A percentile compares a stretch with the other conserved stretches of the same genome.
Evolutionary conservation across 805 yeast genomes (phyloP).

Genomic region (Candida ponderosae): DNA sequence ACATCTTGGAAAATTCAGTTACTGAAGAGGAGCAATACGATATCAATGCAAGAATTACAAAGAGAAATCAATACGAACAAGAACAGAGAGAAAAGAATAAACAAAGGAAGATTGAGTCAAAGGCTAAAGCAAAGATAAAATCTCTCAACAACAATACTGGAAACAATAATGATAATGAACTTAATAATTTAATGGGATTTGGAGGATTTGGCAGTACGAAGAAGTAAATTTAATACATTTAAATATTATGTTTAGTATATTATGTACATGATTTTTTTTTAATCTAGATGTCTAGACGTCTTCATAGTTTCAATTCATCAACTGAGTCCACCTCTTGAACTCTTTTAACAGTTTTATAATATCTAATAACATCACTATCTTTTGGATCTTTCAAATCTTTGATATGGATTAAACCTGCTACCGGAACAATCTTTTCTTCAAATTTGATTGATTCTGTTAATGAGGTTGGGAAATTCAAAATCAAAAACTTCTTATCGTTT

Average conservation of each 20-base stretch:
- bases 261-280: too few species aligned
- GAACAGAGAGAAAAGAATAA: constrained; percentile 22
- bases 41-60: constrained; percentile 32
- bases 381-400: constrained; percentile 21
- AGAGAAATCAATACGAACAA: constrained; percentile 30
- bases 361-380: constrained; percentile 44
- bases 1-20: constrained; percentile 17
- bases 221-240: constrained; percentile 9
- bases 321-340: constrained; percentile 17
- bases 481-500: constrained; percentile 37
- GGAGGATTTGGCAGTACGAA: constrained; percentile 45
- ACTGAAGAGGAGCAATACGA: constrained; percentile 19
- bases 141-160: constrained; percentile 7
- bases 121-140: constrained; percentile 6
- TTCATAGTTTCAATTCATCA: constrained; percentile 1
- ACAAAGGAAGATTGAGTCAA: constrained; percentile 11
- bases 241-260: not conserved
- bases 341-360: constrained; percentile 62
- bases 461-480: constrained; percentile 52
- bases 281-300: not conserved
- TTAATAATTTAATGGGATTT: constrained; percentile 51
- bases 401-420: constrained; percentile 28
- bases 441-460: constrained; percentile 65
- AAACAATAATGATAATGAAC: constrained; percentile 15
- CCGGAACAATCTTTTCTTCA: constrained; percentile 59